Base-by-base conservation (phyloP, 139 green algal genomes). In the Chlorella sp. region DNA sequence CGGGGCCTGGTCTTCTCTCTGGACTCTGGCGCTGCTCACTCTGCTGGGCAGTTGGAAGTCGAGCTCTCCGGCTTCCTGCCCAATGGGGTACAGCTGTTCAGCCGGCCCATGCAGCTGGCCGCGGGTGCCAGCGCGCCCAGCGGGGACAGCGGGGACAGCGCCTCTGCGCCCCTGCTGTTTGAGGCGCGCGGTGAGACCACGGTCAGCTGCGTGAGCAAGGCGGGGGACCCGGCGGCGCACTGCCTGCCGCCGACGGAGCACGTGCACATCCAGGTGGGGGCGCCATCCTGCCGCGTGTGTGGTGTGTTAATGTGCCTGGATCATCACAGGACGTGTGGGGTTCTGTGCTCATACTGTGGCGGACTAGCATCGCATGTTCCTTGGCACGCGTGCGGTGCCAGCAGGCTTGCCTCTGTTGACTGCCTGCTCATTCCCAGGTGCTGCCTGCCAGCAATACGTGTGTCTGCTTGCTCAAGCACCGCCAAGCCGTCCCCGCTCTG, bases 1-100 rank as follows among this genome's bases (percentile, higher is more conserved):
- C 61, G 85, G 18, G 93, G 87, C 2, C 53, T 95, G 75, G 90
- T 95, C 5, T 88, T 93, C 53, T 64, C 90, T 26, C 40, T 93
- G 3, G 53, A 68, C 14, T 24, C 39, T 28, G 61, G 34, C 9
- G 64, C 36, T 12, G 86, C 34, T 3, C 14, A 68, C 36, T 16
- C 79, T 0, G 5, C 69, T 24, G 69, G 19, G 5, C 36, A 53
- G 34, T 53, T 91, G 53, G 24, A 66, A 0, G 88, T 91, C 3
- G 36, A 88, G 80, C 34, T 91, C 48, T 36, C 42, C 0, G 88
- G 71, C 53, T 91, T 30, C 40, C 87, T 91, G 42, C 73, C 87
- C 15, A 36, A 26, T 26, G 87, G 87, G 19, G 15, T 32, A 2
- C 77, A 89, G 73, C 86, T 89, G 48, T 88, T 88, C 32, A 40